Base-by-base conservation (phyloP, 1,139 yeast genomes). In the Hyphopichia khmerensis region DNA sequence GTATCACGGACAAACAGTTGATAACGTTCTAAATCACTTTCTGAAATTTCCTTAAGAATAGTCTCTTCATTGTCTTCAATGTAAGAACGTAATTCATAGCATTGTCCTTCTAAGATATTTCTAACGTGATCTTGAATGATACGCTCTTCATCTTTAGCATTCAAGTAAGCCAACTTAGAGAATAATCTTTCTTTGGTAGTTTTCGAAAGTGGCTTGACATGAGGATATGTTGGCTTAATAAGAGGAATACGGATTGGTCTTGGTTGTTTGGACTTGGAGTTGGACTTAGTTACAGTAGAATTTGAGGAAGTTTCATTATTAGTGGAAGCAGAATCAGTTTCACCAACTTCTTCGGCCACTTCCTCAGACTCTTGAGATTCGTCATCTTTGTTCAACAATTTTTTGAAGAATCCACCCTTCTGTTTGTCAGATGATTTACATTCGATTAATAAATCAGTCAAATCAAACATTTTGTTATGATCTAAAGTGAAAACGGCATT, bases 41-140 rank as follows among this genome's bases (percentile, higher is more conserved):
- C 67, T 2, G 72, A 40, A 16, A 75, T 51, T 11, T 66, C 67
- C 10, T 59, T 52, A 9, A 73, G 69, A 7, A 68, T 48, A 2
- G 60, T 61, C 1, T 65, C 69, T 33, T 74, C 77, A 32, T 79
- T 72, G 33, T 73, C 76, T 13, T 79, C 83, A 24, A 84, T 53
- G 40, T 62, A 70, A 7, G 75, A 64, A 46, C 90, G 76, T 27
- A 84, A 67, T 40, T 70, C 75, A 57, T 85, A 85, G 43, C 86
- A 65, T 15, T 71, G 62, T 14, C 79, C 72, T 59, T 85, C 93
- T 36, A 84, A 67, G 21, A 66, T 55, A 53, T 85, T 85, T 51
- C 72, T 71, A 27, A 68, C 56, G 43, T 75, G 76, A 39, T 81
- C 82, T 17, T 77, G 59, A 41, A 67, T 62, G 29, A 67, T 60